phyloP scores from a whole-genome alignment of 208 protist species.

The Leishmania mexicana region DNA sequence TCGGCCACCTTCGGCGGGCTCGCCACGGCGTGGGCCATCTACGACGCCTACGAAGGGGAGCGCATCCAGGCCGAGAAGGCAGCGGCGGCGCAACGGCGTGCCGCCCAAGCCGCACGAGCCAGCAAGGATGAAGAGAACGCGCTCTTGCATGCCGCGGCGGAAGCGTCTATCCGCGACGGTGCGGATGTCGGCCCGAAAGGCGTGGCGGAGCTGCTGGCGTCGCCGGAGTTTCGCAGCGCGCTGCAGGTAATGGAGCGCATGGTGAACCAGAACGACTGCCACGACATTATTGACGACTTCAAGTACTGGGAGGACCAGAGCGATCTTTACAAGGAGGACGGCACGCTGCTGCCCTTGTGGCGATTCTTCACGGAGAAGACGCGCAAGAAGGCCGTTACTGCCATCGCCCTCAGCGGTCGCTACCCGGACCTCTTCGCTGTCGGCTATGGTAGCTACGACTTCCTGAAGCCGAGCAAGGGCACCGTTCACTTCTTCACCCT shows the following conservation, averaged over 20 bases:
- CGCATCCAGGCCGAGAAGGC: constrained; percentile 82
- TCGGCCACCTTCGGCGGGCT: constrained; percentile 82
- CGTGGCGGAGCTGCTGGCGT: constrained; percentile 68
- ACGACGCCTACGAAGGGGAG: constrained; percentile 95
- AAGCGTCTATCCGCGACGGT: constrained; percentile 8
- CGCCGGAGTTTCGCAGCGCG: constrained; percentile 53
- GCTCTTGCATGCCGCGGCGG: constrained; percentile 16
- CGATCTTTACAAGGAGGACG: constrained; percentile 94
- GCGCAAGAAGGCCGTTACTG: constrained; percentile 92
- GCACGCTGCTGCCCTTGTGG: constrained; percentile 96
- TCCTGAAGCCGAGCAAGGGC: constrained; percentile 94
- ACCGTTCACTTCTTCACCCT: constrained; percentile 96
- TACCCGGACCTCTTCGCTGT: constrained; percentile 98
- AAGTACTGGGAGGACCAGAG: constrained; percentile 97
- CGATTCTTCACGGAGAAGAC: constrained; percentile 92
- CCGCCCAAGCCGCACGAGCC: constrained; percentile 52
- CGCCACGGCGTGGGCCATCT: constrained; percentile 96
- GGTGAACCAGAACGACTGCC: constrained; percentile 97
- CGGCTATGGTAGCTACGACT: constrained; percentile 98
- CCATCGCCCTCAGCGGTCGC: constrained; percentile 93
- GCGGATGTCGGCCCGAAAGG: constrained; percentile 32
- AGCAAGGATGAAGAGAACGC: constrained; percentile 80
- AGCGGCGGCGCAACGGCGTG: constrained; percentile 71
- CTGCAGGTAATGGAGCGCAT: constrained; percentile 96
- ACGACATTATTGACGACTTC: constrained; percentile 97